These are phyloP conservation scores for Ochromonas danica DNA, from an alignment of 108 stramenopile species.

Conservation along the genomic window DNA sequence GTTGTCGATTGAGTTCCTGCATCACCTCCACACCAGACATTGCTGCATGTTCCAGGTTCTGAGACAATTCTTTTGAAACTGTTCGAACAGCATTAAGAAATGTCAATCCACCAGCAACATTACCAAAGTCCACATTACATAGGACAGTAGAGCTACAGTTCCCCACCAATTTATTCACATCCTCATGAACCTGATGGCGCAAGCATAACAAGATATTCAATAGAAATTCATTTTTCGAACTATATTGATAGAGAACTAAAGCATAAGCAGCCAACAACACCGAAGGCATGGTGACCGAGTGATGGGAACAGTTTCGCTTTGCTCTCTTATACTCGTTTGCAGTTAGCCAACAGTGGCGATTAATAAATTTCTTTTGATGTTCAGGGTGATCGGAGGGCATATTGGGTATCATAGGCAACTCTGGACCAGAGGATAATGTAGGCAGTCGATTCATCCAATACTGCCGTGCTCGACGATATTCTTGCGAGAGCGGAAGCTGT, in stretches of 20 bases:
- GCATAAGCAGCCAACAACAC: constrained; percentile 29
- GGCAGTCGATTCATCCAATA: background rate
- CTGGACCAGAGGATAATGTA: background rate
- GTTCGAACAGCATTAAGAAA: background rate
- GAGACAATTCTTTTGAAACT: background rate
- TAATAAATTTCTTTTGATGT: background rate
- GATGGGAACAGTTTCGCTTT: constrained; percentile 3
- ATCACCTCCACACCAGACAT: constrained; percentile 38
- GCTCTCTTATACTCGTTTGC: background rate
- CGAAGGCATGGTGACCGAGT: constrained; percentile 21
- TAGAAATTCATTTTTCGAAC: background rate
- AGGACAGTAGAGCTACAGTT: constrained; percentile 31
- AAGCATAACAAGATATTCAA: constrained; percentile 30
- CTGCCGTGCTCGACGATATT: background rate
- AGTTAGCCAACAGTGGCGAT: constrained; percentile 31
- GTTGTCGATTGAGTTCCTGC: constrained; percentile 23
- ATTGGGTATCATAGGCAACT: background rate
- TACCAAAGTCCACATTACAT: constrained; percentile 9
- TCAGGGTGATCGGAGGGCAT: no score
- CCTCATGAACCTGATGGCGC: constrained; percentile 28
- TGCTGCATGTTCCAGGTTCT: constrained; percentile 11
- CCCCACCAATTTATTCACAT: constrained; percentile 23
- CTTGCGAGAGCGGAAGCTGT: background rate
- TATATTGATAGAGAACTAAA: background rate
- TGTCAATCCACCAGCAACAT: background rate